Evolutionary conservation across 2,329 filamentous ascomycete genomes (phyloP), one percentile per base, ranked within the genome.

Genomic region (Coleophoma eucalyptorum): DNA sequence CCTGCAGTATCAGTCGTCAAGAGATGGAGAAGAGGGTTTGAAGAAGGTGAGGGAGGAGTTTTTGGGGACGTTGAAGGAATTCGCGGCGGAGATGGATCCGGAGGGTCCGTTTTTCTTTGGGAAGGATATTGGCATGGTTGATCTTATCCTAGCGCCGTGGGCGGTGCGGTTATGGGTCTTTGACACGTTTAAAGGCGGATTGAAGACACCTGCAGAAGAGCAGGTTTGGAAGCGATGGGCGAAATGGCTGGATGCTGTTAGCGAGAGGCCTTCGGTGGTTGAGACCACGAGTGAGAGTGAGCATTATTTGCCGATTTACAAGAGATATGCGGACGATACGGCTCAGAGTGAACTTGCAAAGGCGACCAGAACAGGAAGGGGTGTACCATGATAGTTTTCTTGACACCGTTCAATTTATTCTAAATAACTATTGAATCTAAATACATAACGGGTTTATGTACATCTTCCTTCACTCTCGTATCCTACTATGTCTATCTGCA

Each of bases 81-180:
- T 90, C 43, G 77, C 78, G 0, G 65, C 68, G 38, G 82, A 87
- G 64, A 86, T 89, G 79, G 73, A 83, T 50, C 49, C 67, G 0
- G 58, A 70, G 7, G 83, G 83, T 0, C 87, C 87, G 0, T 92
- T 79, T 69, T 92, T 91, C 62, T 63, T 84, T 1, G 87, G 87
- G 1, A 65, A 72, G 1, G 69, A 76, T 37, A 78, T 89, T n/a
- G 77, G 77, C 49, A 68, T 91, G 18, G 80, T 90, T 13, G 89
- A 93, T 65, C 72, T 90, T 20, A 78, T 82, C 55, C 69, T 91
- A 3, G 87, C 83, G 35, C 88, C 88, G 0, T 92, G 87, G 87
- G 83, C 84, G 0, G 78, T 83, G 59, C 74, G 88, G 13, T 63
- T 90, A 18, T 92, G 87, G 73, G 70, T 90, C 5, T 84, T 92